These are phyloP conservation scores for Candida odintsovae DNA, from an alignment of 805 yeast species.

Conservation along the genomic window DNA sequence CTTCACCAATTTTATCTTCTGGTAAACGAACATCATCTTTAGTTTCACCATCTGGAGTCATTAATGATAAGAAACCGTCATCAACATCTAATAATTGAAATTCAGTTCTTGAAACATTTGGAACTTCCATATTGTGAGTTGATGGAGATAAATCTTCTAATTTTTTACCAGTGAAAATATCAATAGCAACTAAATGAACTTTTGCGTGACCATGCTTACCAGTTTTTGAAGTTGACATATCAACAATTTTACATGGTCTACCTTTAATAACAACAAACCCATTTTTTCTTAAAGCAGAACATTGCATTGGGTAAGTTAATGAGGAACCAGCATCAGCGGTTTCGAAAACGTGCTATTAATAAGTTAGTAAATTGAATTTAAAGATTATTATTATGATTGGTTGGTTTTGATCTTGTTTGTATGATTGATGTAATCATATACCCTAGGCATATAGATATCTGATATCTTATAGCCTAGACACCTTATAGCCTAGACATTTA, in stretches of 20 bases:
- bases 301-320: slow-evolving; percentile 96
- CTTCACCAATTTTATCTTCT: slow-evolving; percentile 96
- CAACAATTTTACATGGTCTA: slow-evolving; percentile 99
- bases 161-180: slow-evolving; percentile 98
- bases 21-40: slow-evolving; percentile 99
- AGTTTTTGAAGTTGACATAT: slow-evolving; percentile 99
- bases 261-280: slow-evolving; percentile 98
- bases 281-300: slow-evolving; percentile 99
- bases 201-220: slow-evolving; percentile 99
- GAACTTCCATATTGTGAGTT: slow-evolving; percentile 99
- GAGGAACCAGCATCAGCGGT: slow-evolving; percentile 99
- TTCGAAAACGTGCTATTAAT: slow-evolving; percentile 82
- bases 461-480: too few relatives aligned
- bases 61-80: slow-evolving; percentile 94
- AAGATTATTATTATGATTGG: too few relatives aligned
- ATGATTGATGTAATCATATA: too few relatives aligned
- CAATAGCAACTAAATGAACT: slow-evolving; percentile 98
- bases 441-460: too few relatives aligned
- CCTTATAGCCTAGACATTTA: too few relatives aligned
- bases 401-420: too few relatives aligned
- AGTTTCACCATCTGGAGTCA: slow-evolving; percentile 97
- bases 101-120: slow-evolving; percentile 94
- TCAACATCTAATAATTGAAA: slow-evolving; percentile 96
- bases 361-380: slow-evolving; percentile 2
- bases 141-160: slow-evolving; percentile 99